A percentile compares a stretch with the other conserved stretches of the same genome.
Evolutionary conservation across 192 early-diverging fungal genomes (phyloP).

Genomic region (Coemansia sp.): DNA sequence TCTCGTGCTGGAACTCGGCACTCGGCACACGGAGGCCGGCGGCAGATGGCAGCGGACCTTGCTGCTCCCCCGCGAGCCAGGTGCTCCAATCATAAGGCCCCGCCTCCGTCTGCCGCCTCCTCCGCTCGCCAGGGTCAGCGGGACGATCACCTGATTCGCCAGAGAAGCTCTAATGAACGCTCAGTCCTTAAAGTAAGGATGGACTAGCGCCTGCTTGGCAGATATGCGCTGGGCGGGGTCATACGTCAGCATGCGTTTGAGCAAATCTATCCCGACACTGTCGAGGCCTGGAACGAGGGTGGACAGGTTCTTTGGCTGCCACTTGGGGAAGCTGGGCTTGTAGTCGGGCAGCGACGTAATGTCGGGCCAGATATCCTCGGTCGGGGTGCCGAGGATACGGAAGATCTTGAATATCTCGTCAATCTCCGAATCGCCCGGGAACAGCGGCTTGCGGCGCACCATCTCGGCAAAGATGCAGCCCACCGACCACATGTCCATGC

Average conservation of each 20-base stretch:
- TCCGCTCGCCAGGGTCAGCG: too few species aligned
- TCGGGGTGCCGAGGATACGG: constrained; percentile 76
- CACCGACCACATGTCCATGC: constrained; percentile 96
- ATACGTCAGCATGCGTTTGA: constrained; percentile 68
- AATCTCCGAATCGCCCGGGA: constrained; percentile 87
- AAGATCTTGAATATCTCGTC: constrained; percentile 94
- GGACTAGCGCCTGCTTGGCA: constrained; percentile 71
- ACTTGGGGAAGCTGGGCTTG: constrained; percentile 72
- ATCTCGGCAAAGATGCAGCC: constrained; percentile 99
- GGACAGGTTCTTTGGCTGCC: constrained; percentile 52
- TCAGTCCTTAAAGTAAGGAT: constrained; percentile 76
- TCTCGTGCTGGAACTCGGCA: too few species aligned
- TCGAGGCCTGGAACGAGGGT: constrained; percentile 52
- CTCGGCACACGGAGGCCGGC: too few species aligned
- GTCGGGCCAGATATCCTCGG: constrained; percentile 70
- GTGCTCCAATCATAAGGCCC: too few species aligned
- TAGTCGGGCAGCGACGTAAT: constrained; percentile 72
- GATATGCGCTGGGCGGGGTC: constrained; percentile 75
- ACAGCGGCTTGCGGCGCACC: constrained; percentile 69
- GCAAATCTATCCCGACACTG: constrained; percentile 63
- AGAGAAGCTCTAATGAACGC: too few species aligned
- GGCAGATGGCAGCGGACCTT: too few species aligned
- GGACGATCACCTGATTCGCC: too few species aligned
- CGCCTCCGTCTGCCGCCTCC: too few species aligned
- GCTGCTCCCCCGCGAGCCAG: too few species aligned